Conservation (phyloP, 805 yeast species). For the Metschnikowia arizonensis region DNA sequence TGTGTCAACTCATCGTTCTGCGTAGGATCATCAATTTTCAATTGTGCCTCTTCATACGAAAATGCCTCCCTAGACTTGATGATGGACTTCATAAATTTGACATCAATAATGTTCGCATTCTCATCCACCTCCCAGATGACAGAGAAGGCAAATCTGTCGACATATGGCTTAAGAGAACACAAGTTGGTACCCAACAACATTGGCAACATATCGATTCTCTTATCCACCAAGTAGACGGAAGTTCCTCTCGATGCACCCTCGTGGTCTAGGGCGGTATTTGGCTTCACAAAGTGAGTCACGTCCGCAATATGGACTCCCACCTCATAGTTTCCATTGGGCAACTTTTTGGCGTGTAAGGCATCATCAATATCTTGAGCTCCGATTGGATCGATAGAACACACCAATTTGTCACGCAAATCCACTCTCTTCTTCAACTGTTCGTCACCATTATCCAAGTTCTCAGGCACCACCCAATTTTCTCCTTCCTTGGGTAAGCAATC, state of each 20-base stretch:
- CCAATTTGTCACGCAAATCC: constrained; percentile 83
- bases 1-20: constrained; percentile 80
- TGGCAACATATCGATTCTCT: constrained; percentile 98
- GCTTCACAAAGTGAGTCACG: constrained; percentile 94
- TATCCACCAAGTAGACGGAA: constrained; percentile 93
- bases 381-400: constrained; percentile 97
- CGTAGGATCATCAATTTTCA: constrained; percentile 74
- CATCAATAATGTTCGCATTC: constrained; percentile 77
- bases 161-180: constrained; percentile 92
- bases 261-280: constrained; percentile 84
- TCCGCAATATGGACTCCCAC: constrained; percentile 99
- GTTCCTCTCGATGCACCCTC: constrained; percentile 98
- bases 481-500: constrained; percentile 94
- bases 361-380: constrained; percentile 98
- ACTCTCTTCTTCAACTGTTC: constrained; percentile 58
- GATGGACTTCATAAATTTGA: constrained; percentile 78
- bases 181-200: constrained; percentile 90
- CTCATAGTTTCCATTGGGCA: constrained; percentile 92
- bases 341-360: constrained; percentile 80
- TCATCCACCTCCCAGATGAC: constrained; percentile 93
- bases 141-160: constrained; percentile 92
- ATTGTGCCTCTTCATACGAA: constrained; percentile 89
- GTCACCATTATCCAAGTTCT: constrained; percentile 48
- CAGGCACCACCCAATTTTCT: constrained; percentile 87
- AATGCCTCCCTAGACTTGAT: constrained; percentile 92